phyloP scores from a whole-genome alignment of 805 yeast species.

The Candida andamanensis region DNA sequence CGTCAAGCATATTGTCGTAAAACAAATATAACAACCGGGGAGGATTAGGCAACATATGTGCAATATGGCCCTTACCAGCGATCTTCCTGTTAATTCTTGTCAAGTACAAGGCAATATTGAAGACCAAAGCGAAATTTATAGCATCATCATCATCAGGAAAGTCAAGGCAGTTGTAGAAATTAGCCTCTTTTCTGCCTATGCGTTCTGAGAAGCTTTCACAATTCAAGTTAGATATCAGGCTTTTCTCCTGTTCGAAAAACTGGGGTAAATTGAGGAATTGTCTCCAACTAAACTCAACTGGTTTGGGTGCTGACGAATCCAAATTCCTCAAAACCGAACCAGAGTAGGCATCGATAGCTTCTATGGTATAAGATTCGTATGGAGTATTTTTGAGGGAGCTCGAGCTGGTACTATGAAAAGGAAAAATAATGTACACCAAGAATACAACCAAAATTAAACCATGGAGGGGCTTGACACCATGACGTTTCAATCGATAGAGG shows the following conservation, averaged over 20 bases:
- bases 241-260: constrained; percentile 6
- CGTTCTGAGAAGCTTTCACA: constrained; percentile 11
- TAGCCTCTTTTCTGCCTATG: constrained; percentile 8
- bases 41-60: constrained; percentile 11
- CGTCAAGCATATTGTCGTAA: constrained; percentile 7
- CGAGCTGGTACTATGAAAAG: constrained; percentile 1
- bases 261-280: constrained; percentile 9
- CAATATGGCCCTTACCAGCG: constrained; percentile 7
- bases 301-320: background rate
- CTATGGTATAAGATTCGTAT: constrained; percentile 3
- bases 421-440: background rate
- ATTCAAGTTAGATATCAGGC: constrained; percentile 4
- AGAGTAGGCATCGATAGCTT: constrained; percentile 9
- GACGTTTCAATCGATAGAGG: no score
- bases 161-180: constrained; percentile 10
- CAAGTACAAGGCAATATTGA: constrained; percentile 8
- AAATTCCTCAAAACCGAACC: constrained; percentile 5
- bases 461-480: background rate
- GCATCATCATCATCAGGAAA: constrained; percentile 7
- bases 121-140: no score
- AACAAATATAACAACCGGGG: constrained; percentile 9
- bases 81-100: constrained; percentile 8
- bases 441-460: background rate
- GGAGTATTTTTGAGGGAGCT: background rate
- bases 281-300: constrained; percentile 10